phyloP scores from a whole-genome alignment of 371 early-diverging fungal species.

The Mucor ambiguus region DNA sequence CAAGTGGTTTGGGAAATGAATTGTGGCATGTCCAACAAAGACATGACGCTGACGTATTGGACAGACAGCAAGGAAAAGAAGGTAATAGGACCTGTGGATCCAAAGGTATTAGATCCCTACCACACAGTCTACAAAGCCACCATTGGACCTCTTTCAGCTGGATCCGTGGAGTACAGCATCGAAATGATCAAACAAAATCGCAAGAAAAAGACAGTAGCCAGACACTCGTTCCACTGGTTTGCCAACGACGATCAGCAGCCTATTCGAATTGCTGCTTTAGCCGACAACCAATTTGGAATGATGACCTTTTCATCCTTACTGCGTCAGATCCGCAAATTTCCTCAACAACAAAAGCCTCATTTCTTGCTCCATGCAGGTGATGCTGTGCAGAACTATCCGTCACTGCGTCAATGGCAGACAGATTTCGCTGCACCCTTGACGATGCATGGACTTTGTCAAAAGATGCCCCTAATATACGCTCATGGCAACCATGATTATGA shows the following conservation, averaged over 20 bases:
- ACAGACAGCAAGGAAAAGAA: not conserved
- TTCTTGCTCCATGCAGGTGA: slow-evolving; percentile 70
- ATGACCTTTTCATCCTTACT: slow-evolving; percentile 52
- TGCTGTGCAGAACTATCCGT: slow-evolving; percentile 62
- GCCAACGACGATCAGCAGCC: slow-evolving; percentile 31
- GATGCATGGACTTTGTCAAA: slow-evolving; percentile 55
- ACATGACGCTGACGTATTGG: slow-evolving; percentile 46
- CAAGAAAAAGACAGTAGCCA: slow-evolving; percentile 29
- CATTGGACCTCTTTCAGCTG: slow-evolving; percentile 41
- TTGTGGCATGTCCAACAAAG: slow-evolving; percentile 43
- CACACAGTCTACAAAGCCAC: slow-evolving; percentile 59
- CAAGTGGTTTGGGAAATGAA: slow-evolving; percentile 68
- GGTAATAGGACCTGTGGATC: slow-evolving; percentile 23
- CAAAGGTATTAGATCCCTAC: slow-evolving; percentile 40
- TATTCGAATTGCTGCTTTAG: slow-evolving; percentile 59
- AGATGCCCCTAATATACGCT: slow-evolving; percentile 68
- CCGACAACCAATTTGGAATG: slow-evolving; percentile 67
- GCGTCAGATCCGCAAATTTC: slow-evolving; percentile 39
- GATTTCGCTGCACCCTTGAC: slow-evolving; percentile 72
- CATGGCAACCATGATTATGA: slow-evolving; percentile 83
- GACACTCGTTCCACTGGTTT: slow-evolving; percentile 38
- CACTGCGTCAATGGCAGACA: slow-evolving; percentile 72
- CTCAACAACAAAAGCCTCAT: slow-evolving; percentile 34
- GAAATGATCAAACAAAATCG: slow-evolving; percentile 1
- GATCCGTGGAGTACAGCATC: slow-evolving; percentile 14